Evolutionary conservation across 2,329 filamentous ascomycete species (phyloP).

Genomic region (Nemania sp.): DNA sequence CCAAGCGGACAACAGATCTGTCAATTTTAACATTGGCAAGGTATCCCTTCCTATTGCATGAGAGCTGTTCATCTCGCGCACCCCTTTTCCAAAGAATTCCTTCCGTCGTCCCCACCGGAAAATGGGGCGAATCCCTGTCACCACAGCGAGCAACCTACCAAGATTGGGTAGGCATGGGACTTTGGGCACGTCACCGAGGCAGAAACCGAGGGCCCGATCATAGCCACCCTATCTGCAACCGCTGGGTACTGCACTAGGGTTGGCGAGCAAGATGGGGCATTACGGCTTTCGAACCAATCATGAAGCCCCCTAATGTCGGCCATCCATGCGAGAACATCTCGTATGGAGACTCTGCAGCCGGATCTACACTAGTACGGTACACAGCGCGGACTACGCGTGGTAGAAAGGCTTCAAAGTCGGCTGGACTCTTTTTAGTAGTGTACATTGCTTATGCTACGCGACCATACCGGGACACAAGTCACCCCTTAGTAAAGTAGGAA

Average conservation of each 20-base stretch:
- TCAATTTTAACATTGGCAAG: not conserved
- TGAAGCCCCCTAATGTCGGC: constrained; percentile 17
- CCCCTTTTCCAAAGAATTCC: constrained; percentile 21
- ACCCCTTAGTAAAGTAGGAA: not conserved
- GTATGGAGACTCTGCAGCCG: constrained; percentile 8
- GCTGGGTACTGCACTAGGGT: not conserved
- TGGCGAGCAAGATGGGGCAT: constrained; percentile 1
- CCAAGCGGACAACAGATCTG: constrained; percentile 2
- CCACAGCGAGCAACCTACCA: not conserved
- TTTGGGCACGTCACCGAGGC: not conserved
- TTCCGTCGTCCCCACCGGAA: not conserved
- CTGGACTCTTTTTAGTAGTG: no score
- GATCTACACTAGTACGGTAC: not conserved
- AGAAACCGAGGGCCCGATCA: constrained; percentile 18
- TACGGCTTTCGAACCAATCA: constrained; percentile 15
- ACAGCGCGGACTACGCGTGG: no score
- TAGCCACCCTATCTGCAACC: not conserved
- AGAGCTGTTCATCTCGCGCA: constrained; percentile 19
- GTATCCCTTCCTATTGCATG: constrained; percentile 15
- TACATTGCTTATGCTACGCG: no score
- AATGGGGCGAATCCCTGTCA: constrained; percentile 9
- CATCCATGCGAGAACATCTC: constrained; percentile 10
- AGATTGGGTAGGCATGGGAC: constrained; percentile 6
- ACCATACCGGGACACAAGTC: no score
- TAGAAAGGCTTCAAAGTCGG: no score